Evolutionary conservation across 441 rosid genomes (phyloP), one percentile per base, ranked within the genome.

Genomic region (Pelargonium exstipulatum): DNA sequence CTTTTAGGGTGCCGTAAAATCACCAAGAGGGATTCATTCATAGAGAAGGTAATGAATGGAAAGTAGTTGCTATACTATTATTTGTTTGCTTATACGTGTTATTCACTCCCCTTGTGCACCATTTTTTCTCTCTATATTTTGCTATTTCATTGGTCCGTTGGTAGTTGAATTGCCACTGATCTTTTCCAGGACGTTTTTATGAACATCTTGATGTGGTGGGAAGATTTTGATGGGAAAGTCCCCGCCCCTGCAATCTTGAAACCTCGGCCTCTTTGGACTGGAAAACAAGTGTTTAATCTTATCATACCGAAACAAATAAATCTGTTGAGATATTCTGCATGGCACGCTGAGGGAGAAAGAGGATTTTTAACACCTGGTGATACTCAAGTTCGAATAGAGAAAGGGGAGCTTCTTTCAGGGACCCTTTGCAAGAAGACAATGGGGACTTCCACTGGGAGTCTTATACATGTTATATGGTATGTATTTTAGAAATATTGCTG

Each of bases 151-250:
- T 67, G 22, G 32, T 67, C 20, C 35, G 32, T 2, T 14, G 46
- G 14, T 16, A 16, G 14, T 67, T 64, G 75, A 26, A 75, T 35
- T 35, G 78, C 13, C 46, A 37, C 62, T 64, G 8, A 68, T 64
- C 49, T 66, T 61, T 64, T 71, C 67, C 86, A 95, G 99, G 98
- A 95, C 81, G 99, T 95, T 32, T 95, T 95, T 75, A 95, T 95
- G 99, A 95, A 95, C 76, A 85, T 79, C 53, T 86, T 92, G 83
- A 95, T 95, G 98, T 95, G 99, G 99, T 95, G 99, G 99, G 99
- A 95, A 84, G 99, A 95, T 80, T 95, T 95, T 66, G 99, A 95
- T 68, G 99, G 99, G 76, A 92, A 95, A 85, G 83, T 95, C 79
- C 98, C 99, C 32, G 90, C 97, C 49, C 99, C 99, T 48, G 83